A percentile compares a stretch with the other conserved stretches of the same genome.
Evolutionary conservation across 2,329 filamentous ascomycete genomes (phyloP).

Genomic region (Phaeosphaeriaceae sp.): DNA sequence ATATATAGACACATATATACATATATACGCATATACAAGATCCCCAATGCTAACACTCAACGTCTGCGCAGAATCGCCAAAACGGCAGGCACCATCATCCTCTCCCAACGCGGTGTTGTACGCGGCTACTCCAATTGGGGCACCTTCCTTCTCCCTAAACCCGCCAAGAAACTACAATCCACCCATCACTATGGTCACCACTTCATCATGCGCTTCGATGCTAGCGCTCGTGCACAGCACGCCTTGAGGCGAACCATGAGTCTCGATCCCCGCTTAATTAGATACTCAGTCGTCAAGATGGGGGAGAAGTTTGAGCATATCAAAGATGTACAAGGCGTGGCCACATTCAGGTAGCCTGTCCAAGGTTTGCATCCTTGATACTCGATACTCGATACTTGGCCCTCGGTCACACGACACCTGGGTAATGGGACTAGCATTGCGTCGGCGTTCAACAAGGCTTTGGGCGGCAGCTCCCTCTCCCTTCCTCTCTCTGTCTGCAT

Average conservation of each 20-base stretch:
- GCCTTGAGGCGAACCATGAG: slow-evolving; percentile 76
- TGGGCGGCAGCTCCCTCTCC: too few species aligned
- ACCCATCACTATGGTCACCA: slow-evolving; percentile 88
- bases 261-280: slow-evolving; percentile 89
- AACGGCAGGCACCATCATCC: slow-evolving; percentile 81
- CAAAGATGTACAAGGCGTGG: slow-evolving; percentile 62
- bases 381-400: too few species aligned
- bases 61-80: slow-evolving; percentile 77
- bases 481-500: too few species aligned
- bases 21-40: slow-evolving; percentile 40
- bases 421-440: too few species aligned
- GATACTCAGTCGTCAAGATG: slow-evolving; percentile 85
- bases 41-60: background rate
- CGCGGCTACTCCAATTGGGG: slow-evolving; percentile 97
- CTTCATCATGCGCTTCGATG: slow-evolving; percentile 97
- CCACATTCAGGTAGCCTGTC: slow-evolving; percentile 50
- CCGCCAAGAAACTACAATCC: slow-evolving; percentile 79
- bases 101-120: slow-evolving; percentile 84
- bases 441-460: too few species aligned
- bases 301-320: slow-evolving; percentile 70
- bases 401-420: too few species aligned
- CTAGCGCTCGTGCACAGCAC: slow-evolving; percentile 74
- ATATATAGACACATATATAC: slow-evolving; percentile 43
- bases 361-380: too few species aligned
- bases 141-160: slow-evolving; percentile 82